Conservation (phyloP, 495 filamentous ascomycete species). For the Pyrenopolyporus hunteri region DNA sequence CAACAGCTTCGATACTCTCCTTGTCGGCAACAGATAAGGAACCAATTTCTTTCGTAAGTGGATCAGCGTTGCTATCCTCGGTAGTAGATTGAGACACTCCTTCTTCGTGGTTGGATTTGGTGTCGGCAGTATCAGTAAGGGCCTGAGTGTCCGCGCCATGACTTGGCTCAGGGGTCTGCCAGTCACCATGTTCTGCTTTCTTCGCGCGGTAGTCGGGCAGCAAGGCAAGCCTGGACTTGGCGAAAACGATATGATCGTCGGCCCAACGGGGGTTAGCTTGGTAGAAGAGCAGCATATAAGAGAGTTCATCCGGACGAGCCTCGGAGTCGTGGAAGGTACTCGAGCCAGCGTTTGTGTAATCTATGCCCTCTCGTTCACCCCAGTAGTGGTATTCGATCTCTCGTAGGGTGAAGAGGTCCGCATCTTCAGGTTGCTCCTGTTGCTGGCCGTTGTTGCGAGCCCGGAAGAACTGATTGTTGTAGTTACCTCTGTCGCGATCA, state of each 20-base stretch:
- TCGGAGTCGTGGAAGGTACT: constrained; percentile 29
- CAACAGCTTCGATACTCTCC: neutral
- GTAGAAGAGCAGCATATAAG: constrained; percentile 25
- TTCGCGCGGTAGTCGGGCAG: constrained; percentile 36
- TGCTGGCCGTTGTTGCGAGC: neutral
- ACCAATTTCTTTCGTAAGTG: neutral
- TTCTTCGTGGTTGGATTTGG: neutral
- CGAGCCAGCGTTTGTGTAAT: neutral
- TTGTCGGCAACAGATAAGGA: neutral
- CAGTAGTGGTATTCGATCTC: constrained; percentile 26
- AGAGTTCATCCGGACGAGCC: constrained; percentile 15
- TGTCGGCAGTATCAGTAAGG: neutral
- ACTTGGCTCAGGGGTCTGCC: constrained; percentile 24
- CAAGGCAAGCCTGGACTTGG: constrained; percentile 25
- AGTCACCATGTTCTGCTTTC: constrained; percentile 37
- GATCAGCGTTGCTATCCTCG: neutral
- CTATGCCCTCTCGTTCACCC: neutral
- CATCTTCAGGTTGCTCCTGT: neutral
- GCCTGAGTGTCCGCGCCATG: neutral
- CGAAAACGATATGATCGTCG: constrained; percentile 35
- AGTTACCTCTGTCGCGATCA: constrained; percentile 22
- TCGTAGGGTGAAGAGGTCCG: constrained; percentile 3
- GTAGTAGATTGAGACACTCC: neutral
- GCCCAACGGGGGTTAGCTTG: constrained; percentile 33
- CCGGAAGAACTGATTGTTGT: constrained; percentile 37